Evolutionary conservation across 2,329 filamentous ascomycete genomes (phyloP).

Genomic region (Sporothrix phasma): DNA sequence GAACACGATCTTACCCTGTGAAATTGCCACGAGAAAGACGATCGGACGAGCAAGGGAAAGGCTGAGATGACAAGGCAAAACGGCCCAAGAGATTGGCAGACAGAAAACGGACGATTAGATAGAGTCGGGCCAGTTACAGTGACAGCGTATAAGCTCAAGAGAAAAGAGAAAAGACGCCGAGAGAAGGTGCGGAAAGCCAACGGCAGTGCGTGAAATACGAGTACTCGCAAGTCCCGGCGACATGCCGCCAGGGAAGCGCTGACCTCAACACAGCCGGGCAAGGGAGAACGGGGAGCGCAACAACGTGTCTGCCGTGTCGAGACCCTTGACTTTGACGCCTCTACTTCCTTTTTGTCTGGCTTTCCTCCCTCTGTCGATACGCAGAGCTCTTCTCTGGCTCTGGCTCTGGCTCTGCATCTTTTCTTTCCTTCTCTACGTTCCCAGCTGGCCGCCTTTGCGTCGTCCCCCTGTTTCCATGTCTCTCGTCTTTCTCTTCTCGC

Average conservation of each 20-base stretch:
- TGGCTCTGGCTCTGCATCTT: no score
- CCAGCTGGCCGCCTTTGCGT: neutral
- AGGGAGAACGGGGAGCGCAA: neutral
- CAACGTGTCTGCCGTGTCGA: neutral
- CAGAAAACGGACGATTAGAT: neutral
- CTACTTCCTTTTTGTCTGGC: no score
- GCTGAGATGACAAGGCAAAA: neutral
- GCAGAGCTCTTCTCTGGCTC: no score
- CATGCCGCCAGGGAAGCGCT: conserved; percentile 7
- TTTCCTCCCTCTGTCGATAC: no score
- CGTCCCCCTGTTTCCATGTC: neutral
- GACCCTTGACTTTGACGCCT: neutral
- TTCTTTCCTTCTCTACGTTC: neutral
- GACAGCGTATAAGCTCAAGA: conserved; percentile 9
- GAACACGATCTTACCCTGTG: neutral
- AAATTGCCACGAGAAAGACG: neutral
- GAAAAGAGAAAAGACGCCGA: neutral
- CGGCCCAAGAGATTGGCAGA: neutral
- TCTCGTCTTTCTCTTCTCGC: neutral
- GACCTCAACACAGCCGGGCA: neutral
- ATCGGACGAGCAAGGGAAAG: neutral
- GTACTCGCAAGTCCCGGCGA: conserved; percentile 1
- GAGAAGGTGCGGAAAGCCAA: neutral
- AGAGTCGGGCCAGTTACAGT: neutral
- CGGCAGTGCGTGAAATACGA: conserved; percentile 11